Evolutionary conservation across 2,329 filamentous ascomycete species (phyloP).

Genomic region (Penicillium sclerotigenum): DNA sequence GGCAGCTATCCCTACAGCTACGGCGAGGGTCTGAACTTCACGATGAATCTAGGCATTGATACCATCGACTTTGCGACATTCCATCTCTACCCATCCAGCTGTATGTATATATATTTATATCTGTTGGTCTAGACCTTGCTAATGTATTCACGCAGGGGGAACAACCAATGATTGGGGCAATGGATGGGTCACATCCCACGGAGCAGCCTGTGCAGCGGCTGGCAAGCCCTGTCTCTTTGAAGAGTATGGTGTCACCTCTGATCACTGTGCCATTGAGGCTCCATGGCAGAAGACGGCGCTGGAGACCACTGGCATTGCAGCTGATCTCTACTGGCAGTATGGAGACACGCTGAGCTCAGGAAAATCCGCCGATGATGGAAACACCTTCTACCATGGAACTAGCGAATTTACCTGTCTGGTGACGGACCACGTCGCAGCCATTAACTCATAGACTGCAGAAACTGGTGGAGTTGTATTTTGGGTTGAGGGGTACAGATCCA

Average conservation of each 20-base stretch:
- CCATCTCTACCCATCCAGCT: conserved; percentile 51
- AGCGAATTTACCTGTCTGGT: conserved; percentile 33
- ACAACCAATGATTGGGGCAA: conserved; percentile 44
- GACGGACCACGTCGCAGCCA: conserved; percentile 29
- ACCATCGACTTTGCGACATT: conserved; percentile 57
- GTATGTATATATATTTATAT: conserved; percentile 25
- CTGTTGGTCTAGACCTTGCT: background rate
- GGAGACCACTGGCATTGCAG: conserved; percentile 34
- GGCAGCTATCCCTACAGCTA: conserved; percentile 53
- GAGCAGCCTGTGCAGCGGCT: conserved; percentile 33
- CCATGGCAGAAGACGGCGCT: conserved; percentile 39
- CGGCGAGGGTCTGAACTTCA: conserved; percentile 53
- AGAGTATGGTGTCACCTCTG: conserved; percentile 37
- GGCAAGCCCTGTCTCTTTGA: conserved; percentile 44
- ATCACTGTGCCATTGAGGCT: conserved; percentile 29
- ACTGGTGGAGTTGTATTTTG: background rate
- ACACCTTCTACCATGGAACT: conserved; percentile 35
- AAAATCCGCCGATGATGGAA: conserved; percentile 29
- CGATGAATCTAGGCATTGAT: conserved; percentile 50
- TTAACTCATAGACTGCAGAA: background rate
- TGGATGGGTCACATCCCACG: conserved; percentile 49
- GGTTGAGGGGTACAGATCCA: too few relatives aligned
- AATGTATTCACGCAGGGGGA: conserved; percentile 28
- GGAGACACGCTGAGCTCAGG: conserved; percentile 32
- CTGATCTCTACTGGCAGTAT: conserved; percentile 42